Conservation (phyloP, 441 rosid species). For the Capsella rubella region DNA sequence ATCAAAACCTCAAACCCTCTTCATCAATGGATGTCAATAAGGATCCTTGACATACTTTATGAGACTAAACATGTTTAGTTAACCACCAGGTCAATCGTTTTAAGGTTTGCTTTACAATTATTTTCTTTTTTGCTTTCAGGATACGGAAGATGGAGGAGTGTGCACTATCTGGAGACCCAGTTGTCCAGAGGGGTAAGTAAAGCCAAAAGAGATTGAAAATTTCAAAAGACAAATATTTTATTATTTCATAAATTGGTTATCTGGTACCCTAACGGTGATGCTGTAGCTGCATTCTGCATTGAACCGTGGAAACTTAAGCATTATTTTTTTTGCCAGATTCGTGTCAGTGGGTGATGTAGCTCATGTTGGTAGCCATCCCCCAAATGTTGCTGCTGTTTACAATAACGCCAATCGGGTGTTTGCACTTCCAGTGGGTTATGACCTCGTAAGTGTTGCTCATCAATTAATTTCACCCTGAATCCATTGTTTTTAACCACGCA, state of each 20-base stretch:
- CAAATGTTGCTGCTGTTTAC: slow-evolving; percentile 92
- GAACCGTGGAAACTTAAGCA: slow-evolving; percentile 20
- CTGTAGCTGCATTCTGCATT: slow-evolving; percentile 10
- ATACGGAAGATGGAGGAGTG: slow-evolving; percentile 61
- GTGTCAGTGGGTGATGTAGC: slow-evolving; percentile 93
- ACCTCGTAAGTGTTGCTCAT: slow-evolving; percentile 68
- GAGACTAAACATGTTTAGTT: slow-evolving; percentile 1
- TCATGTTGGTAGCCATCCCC: slow-evolving; percentile 83
- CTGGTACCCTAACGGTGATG: neutral
- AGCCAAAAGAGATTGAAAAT: neutral
- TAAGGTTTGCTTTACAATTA: slow-evolving; percentile 11
- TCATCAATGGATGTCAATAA: slow-evolving; percentile 9
- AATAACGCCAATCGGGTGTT: slow-evolving; percentile 55
- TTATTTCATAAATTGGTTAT: neutral
- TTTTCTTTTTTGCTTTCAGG: slow-evolving; percentile 54
- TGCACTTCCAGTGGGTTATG: slow-evolving; percentile 86
- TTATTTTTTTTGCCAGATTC: slow-evolving; percentile 54
- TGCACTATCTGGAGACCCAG: slow-evolving; percentile 95
- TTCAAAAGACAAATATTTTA: neutral
- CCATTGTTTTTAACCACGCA: neutral
- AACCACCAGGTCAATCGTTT: slow-evolving; percentile 5
- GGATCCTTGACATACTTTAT: slow-evolving; percentile 13
- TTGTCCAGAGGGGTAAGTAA: slow-evolving; percentile 85
- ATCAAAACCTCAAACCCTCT: slow-evolving; percentile 17
- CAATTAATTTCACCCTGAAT: neutral